Base-by-base conservation (phyloP, 768 basidiomycete genomes). In the Suillus subalutaceus region DNA sequence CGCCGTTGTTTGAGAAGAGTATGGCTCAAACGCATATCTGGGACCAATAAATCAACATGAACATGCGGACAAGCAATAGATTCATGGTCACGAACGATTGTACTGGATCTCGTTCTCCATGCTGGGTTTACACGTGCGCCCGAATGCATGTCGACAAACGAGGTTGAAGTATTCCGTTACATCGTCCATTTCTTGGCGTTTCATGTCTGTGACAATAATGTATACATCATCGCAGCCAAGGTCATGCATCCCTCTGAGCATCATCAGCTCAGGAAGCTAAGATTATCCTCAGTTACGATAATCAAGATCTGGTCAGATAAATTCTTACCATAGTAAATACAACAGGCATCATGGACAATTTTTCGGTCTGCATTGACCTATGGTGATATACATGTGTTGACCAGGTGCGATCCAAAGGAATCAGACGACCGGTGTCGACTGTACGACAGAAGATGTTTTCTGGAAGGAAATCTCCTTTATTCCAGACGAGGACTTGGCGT, bases 381-480 rank as follows among this genome's bases (percentile, higher is more conserved):
- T 92, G 91, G 74, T 92, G 90, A 72, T 88, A 92, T 48, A 92
- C 88, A 76, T 92, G 89, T 9, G 90, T 92, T 38, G 88, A 90
- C 91, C 91, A 92, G 20, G 90, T 90, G 66, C 91, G 84, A 82
- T 91, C 90, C 70, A 92, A 86, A 52, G 91, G 91, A 65, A 92
- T 91, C 72, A 92, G 77, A 46, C 91, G 86, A 53, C 88, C 86
- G 0, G 91, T 92, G 74, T 92, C 91, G 65, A 92, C 86, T 3
- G 91, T 92, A 63, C 90, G 85, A 72, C 88, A 90, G 72, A 92
- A 92, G 66, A 92, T 84, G 74, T 92, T 91, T 74, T 92, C 91
- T 50, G 91, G 91, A 7, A 87, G 84, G 69, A 92, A 92, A 50
- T 89, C 88, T 43, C 90, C 90, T 78, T 91, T 92, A 67, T 77